phyloP scores from a whole-genome alignment of 306 rosid genomes.

The Lathyrus sativus region DNA sequence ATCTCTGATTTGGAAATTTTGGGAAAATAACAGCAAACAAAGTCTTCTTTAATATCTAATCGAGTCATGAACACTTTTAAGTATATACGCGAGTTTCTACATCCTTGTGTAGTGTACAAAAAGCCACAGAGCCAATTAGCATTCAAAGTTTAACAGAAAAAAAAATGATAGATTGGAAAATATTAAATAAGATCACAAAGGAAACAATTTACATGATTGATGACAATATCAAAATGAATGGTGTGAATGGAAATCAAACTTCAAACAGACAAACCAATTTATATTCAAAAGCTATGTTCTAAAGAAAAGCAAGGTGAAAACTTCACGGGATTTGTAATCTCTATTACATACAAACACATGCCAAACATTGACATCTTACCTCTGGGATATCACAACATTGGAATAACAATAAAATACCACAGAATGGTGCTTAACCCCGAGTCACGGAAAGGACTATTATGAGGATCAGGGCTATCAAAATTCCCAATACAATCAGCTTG shows the following conservation, averaged over 20 bases:
- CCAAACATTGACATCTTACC: slow-evolving; percentile 36
- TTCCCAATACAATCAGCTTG: slow-evolving; percentile 91
- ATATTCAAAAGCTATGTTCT: slow-evolving; percentile 35
- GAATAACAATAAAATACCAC: slow-evolving; percentile 39
- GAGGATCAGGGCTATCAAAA: slow-evolving; percentile 89
- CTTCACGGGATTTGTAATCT: slow-evolving; percentile 34
- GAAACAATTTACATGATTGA: slow-evolving; percentile 30
- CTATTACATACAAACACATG: slow-evolving; percentile 49
- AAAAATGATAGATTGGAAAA: background rate
- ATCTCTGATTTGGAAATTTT: too few relatives aligned
- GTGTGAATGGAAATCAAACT: slow-evolving; percentile 20
- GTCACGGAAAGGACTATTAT: slow-evolving; percentile 82
- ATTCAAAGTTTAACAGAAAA: background rate
- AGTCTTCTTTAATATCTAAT: background rate
- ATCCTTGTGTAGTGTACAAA: background rate
- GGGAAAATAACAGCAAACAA: background rate
- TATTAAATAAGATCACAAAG: slow-evolving; percentile 24
- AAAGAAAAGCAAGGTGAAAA: slow-evolving; percentile 27
- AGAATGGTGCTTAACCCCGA: slow-evolving; percentile 60
- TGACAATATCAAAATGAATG: background rate
- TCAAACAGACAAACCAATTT: slow-evolving; percentile 36
- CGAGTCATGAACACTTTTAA: background rate
- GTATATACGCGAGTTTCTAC: background rate
- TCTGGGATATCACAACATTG: slow-evolving; percentile 47
- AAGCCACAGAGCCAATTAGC: background rate